Evolutionary conservation across 345 rosid genomes (phyloP).

Genomic region (Isatis tinctoria): DNA sequence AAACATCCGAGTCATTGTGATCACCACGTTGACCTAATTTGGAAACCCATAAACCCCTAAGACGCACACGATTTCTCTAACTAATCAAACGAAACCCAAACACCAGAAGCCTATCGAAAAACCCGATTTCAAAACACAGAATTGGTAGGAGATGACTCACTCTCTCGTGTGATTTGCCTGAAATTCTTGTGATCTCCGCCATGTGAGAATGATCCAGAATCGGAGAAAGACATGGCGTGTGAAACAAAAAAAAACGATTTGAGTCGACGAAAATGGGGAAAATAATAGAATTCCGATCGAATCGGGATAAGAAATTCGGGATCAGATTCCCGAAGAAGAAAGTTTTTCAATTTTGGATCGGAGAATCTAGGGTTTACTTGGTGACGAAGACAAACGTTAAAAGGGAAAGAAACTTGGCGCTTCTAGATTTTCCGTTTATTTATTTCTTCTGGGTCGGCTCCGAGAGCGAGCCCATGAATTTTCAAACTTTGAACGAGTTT

Average conservation of each 20-base stretch:
- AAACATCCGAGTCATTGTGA: not conserved
- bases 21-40: not conserved
- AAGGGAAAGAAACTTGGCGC: constrained; percentile 18
- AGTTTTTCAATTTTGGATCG: constrained; percentile 2
- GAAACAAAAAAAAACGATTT: not conserved
- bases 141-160: constrained; percentile 38
- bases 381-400: constrained; percentile 27
- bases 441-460: constrained; percentile 6
- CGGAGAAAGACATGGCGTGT: constrained; percentile 69
- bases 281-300: not conserved
- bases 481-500: constrained; percentile 32
- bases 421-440: constrained; percentile 13
- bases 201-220: constrained; percentile 66
- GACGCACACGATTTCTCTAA: not conserved
- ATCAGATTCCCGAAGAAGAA: not conserved
- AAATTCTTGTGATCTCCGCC: constrained; percentile 71
- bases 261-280: not conserved
- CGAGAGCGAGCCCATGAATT: constrained; percentile 9
- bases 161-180: constrained; percentile 74
- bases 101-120: not conserved
- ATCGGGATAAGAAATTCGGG: not conserved
- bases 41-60: constrained; percentile 16
- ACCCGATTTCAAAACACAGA: not conserved
- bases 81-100: not conserved
- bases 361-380: constrained; percentile 37